These are phyloP conservation scores for Fusarium fujikuroi DNA, from an alignment of 2,329 filamentous ascomycete genomes.

Conservation along the genomic window DNA sequence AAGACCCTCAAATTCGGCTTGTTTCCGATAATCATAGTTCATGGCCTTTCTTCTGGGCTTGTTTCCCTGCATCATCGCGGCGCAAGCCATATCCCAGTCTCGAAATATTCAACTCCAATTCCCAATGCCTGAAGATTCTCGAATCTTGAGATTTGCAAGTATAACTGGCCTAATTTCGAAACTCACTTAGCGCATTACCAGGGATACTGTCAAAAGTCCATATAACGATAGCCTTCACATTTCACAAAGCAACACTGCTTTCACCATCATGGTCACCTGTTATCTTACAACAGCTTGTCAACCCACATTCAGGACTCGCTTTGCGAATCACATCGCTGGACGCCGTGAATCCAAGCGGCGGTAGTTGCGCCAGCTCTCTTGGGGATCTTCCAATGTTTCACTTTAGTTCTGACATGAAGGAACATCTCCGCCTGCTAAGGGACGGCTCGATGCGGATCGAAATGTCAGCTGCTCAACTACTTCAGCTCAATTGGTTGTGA, in stretches of 20 bases:
- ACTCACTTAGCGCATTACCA: not conserved
- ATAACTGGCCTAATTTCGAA: not conserved
- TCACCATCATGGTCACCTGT: not conserved
- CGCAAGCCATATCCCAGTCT: constrained; percentile 8
- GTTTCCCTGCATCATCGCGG: not conserved
- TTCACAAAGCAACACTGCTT: not conserved
- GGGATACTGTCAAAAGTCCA: not conserved
- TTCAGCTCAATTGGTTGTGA: constrained; percentile 14
- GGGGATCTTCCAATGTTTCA: constrained; percentile 8
- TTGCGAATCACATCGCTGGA: not conserved
- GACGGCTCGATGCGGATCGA: not conserved
- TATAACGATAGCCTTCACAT: not conserved
- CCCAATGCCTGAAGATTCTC: not conserved
- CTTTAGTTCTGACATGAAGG: not conserved
- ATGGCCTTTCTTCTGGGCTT: not conserved
- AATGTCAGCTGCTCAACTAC: constrained; percentile 6
- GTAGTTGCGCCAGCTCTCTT: not conserved
- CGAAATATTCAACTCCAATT: not conserved
- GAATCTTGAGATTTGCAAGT: not conserved
- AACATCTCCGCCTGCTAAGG: not conserved
- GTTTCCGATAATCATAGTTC: constrained; percentile 5
- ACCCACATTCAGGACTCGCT: not conserved
- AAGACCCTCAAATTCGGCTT: constrained; percentile 5
- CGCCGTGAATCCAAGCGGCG: not conserved
- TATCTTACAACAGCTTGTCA: not conserved